phyloP scores from a whole-genome alignment of 1,139 yeast genomes.

The Taphrina betulina region DNA sequence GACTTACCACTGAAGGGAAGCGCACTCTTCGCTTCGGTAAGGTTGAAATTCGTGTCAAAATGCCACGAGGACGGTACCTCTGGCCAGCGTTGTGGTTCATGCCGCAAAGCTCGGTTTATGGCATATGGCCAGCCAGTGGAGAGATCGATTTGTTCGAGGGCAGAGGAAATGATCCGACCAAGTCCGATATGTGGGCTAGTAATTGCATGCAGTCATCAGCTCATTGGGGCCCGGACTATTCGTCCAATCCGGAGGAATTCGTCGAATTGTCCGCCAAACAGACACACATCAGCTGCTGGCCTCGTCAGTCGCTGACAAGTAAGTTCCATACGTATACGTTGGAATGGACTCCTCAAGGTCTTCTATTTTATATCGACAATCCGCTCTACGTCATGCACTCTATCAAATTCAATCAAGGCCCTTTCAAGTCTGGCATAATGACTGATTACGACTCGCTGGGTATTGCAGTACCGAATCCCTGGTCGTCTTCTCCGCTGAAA shows the following conservation, averaged over 20 bases:
- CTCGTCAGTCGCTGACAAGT: conserved; percentile 32
- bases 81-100: conserved; percentile 39
- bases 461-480: conserved; percentile 34
- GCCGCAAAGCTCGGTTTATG: conserved; percentile 36
- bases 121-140: conserved; percentile 38
- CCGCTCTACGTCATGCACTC: conserved; percentile 36
- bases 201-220: conserved; percentile 36
- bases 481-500: conserved; percentile 35
- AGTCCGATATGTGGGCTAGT: conserved; percentile 27
- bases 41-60: conserved; percentile 36
- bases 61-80: conserved; percentile 37
- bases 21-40: conserved; percentile 35
- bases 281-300: conserved; percentile 29
- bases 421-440: conserved; percentile 35
- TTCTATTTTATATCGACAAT: conserved; percentile 36
- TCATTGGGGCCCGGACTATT: conserved; percentile 37
- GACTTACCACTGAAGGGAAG: conserved; percentile 35
- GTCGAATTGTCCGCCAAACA: conserved; percentile 24
- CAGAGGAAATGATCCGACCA: conserved; percentile 36
- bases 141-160: conserved; percentile 37
- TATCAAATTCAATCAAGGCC: conserved; percentile 32
- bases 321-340: conserved; percentile 37
- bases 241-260: conserved; percentile 18
- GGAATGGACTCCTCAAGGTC: conserved; percentile 37
- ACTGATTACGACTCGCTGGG: conserved; percentile 36